Conservation (phyloP, 345 rosid genomes). For the Punica granatum region DNA sequence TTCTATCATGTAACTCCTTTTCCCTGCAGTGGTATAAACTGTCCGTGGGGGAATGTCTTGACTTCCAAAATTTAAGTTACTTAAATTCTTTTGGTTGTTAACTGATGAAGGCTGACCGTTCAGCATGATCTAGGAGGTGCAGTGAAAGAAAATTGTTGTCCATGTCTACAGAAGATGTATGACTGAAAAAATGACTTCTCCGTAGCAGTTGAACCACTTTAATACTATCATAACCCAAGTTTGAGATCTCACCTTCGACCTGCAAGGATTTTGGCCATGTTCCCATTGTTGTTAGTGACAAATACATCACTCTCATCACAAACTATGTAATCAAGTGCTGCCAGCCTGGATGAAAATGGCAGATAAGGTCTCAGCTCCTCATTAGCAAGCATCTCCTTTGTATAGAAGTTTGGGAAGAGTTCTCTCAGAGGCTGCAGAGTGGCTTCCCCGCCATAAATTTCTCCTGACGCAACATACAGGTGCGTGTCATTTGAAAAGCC, state of each 20-base stretch:
- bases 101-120: neutral
- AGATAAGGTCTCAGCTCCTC: conserved; percentile 70
- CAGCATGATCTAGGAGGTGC: neutral
- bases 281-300: conserved; percentile 92
- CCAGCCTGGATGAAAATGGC: conserved; percentile 84
- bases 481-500: conserved; percentile 84
- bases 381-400: conserved; percentile 84
- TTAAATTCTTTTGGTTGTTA: neutral
- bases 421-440: conserved; percentile 78
- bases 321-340: conserved; percentile 86
- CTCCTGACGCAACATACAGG: conserved; percentile 95
- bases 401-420: conserved; percentile 88
- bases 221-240: neutral
- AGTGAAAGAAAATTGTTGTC: neutral
- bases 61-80: too few species aligned
- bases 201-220: neutral
- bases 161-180: neutral
- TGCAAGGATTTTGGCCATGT: conserved; percentile 98
- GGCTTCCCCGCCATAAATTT: conserved; percentile 93
- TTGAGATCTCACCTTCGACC: conserved; percentile 74
- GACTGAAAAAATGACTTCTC: neutral
- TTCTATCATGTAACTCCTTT: too few species aligned
- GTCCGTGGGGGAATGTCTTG: too few species aligned
- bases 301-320: conserved; percentile 95
- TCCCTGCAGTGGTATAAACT: too few species aligned